Conservation (phyloP, 2,329 filamentous ascomycete genomes). For the Fusarium pseudocircinatum region DNA sequence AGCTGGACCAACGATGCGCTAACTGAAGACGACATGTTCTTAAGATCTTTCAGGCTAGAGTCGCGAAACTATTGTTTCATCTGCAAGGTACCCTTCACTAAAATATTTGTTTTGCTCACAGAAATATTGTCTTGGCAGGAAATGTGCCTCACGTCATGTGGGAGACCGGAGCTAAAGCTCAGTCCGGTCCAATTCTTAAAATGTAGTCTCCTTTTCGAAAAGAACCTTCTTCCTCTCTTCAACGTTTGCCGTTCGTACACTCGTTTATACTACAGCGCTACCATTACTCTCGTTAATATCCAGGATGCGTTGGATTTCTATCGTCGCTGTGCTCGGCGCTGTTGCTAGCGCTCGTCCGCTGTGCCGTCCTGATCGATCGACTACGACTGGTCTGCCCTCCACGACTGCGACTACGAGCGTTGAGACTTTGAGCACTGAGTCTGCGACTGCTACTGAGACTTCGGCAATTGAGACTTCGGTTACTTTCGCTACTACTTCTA, state of each 20-base stretch:
- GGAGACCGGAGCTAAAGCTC: not conserved
- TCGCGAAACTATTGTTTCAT: not conserved
- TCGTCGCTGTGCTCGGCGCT: slow-evolving; percentile 15
- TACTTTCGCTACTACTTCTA: not conserved
- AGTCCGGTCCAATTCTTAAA: not conserved
- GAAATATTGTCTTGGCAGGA: not conserved
- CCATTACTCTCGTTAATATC: slow-evolving; percentile 13
- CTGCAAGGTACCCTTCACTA: not conserved
- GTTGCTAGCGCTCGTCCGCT: not conserved
- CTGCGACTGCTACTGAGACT: not conserved
- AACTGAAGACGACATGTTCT: not conserved
- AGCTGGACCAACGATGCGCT: not conserved
- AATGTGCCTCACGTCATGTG: not conserved
- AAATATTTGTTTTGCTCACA: not conserved
- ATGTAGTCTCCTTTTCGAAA: not conserved
- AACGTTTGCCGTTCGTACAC: not conserved
- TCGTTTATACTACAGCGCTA: not conserved
- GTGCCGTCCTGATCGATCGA: slow-evolving; percentile 5
- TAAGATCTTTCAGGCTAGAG: not conserved
- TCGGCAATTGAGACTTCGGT: not conserved
- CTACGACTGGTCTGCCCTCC: not conserved
- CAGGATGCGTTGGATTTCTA: slow-evolving; percentile 31
- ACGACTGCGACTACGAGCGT: not conserved
- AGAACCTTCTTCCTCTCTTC: not conserved
- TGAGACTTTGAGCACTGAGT: not conserved